Evolutionary conservation across 2,329 filamentous ascomycete species (phyloP).

Genomic region (Westerdykella sp.): DNA sequence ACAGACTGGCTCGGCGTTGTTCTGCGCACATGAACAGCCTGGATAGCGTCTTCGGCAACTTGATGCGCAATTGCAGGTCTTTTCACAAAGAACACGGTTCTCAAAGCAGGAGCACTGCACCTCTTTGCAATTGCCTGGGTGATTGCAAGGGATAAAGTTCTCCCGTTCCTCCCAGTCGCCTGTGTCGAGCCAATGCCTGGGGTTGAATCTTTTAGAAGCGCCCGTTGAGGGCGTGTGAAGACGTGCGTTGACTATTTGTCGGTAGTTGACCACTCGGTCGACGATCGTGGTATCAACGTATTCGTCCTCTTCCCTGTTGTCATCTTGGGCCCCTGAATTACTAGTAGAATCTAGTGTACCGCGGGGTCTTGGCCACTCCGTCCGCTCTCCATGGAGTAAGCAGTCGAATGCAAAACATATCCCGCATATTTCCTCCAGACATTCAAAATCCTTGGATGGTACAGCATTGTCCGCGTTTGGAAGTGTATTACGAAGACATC

Average conservation of each 20-base stretch:
- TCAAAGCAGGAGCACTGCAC: slow-evolving; percentile 57
- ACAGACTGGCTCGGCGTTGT: slow-evolving; percentile 40
- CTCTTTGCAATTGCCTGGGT: slow-evolving; percentile 59
- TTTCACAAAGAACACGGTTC: slow-evolving; percentile 62
- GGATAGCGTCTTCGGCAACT: slow-evolving; percentile 49
- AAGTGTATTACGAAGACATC: slow-evolving; percentile 1
- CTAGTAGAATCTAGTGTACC: slow-evolving; percentile 1
- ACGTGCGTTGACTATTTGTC: slow-evolving; percentile 11
- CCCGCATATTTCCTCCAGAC: slow-evolving; percentile 19
- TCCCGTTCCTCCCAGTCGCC: slow-evolving; percentile 53
- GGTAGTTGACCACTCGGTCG: slow-evolving; percentile 20
- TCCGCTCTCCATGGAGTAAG: slow-evolving; percentile 38
- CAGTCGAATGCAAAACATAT: slow-evolving; percentile 35
- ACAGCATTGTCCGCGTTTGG: slow-evolving; percentile 3
- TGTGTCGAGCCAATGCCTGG: slow-evolving; percentile 21
- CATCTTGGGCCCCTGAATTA: neutral
- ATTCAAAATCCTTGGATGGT: slow-evolving; percentile 10
- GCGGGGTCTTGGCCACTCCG: slow-evolving; percentile 18
- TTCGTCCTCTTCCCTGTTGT: slow-evolving; percentile 4
- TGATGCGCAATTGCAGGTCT: slow-evolving; percentile 61
- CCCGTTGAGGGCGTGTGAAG: neutral
- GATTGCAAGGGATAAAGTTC: slow-evolving; percentile 59
- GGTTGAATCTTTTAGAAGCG: slow-evolving; percentile 6
- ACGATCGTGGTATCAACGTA: slow-evolving; percentile 18
- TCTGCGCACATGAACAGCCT: slow-evolving; percentile 37